A percentile compares a stretch with the other conserved stretches of the same genome.
phyloP scores from a whole-genome alignment of 805 yeast genomes.

The Ogataea ramenticola region DNA sequence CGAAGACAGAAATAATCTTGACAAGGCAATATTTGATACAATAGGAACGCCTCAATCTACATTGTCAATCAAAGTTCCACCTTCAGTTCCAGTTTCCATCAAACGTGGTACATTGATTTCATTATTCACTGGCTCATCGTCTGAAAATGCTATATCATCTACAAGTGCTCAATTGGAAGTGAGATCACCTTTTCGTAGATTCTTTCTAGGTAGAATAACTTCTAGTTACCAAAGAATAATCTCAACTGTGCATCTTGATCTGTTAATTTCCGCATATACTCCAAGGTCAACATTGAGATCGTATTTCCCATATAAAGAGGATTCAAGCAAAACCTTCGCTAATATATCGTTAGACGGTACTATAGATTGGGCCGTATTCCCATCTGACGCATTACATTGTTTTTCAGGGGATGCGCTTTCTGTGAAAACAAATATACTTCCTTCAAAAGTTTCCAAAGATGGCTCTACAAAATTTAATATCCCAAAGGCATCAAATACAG shows the following conservation, averaged over 20 bases:
- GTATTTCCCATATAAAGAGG: background rate
- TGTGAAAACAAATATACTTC: constrained; percentile 31
- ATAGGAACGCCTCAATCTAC: constrained; percentile 44
- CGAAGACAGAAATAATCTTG: background rate
- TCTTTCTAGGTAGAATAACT: constrained; percentile 36
- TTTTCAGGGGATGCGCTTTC: constrained; percentile 47
- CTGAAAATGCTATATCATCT: constrained; percentile 4
- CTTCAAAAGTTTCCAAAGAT: constrained; percentile 29
- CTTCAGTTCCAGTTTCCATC: constrained; percentile 48
- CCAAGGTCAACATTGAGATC: constrained; percentile 3
- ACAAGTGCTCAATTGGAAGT: constrained; percentile 24
- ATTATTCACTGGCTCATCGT: constrained; percentile 24
- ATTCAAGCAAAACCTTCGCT: constrained; percentile 32
- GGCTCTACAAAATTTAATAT: constrained; percentile 20
- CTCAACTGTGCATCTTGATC: constrained; percentile 38
- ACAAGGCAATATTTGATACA: constrained; percentile 28
- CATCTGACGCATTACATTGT: constrained; percentile 39
- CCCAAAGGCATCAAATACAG: constrained; percentile 28
- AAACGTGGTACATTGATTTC: constrained; percentile 44
- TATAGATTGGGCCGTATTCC: constrained; percentile 54
- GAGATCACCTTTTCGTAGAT: constrained; percentile 32
- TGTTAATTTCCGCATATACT: constrained; percentile 33
- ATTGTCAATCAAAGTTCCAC: constrained; percentile 44
- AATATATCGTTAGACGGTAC: constrained; percentile 48
- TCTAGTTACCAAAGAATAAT: constrained; percentile 40